Percentiles rank a stretch among this genome's conserved stretches.
These are phyloP conservation scores for Fennellomyces sp. DNA, from an alignment of 371 early-diverging fungal species.

Conservation along the genomic window DNA sequence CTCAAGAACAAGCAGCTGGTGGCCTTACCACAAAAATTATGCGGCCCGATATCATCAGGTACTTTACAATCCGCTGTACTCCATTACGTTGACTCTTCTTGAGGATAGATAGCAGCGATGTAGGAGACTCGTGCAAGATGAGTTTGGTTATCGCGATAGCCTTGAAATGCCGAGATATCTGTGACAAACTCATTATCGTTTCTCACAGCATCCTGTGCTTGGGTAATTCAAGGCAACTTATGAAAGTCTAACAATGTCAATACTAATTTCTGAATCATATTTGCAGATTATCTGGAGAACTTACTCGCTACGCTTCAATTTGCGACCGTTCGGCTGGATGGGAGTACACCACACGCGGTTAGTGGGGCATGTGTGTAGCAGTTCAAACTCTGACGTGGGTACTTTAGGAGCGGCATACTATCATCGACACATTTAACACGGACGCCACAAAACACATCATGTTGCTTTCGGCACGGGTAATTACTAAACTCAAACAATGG, in stretches of 20 bases:
- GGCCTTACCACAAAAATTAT: neutral
- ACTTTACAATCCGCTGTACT: neutral
- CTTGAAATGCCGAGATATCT: slow-evolving; percentile 28
- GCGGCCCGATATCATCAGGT: neutral
- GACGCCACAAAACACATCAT: slow-evolving; percentile 52
- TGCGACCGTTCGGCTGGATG: slow-evolving; percentile 54
- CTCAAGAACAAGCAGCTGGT: neutral
- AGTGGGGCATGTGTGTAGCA: neutral
- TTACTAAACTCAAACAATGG: neutral
- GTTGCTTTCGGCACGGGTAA: slow-evolving; percentile 72
- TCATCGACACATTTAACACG: slow-evolving; percentile 81
- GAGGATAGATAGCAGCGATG: slow-evolving; percentile 18
- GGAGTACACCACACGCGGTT: slow-evolving; percentile 38
- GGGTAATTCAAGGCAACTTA: too few species aligned
- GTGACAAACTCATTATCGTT: slow-evolving; percentile 79
- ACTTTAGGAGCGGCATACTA: slow-evolving; percentile 59
- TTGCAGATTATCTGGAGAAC: slow-evolving; percentile 56
- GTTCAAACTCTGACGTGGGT: neutral
- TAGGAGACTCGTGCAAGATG: slow-evolving; percentile 32
- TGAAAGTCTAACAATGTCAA: too few species aligned
- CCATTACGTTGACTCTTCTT: neutral
- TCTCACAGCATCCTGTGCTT: slow-evolving; percentile 71
- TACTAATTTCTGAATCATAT: neutral
- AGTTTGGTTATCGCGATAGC: slow-evolving; percentile 22
- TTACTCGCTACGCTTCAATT: slow-evolving; percentile 13